phyloP scores from a whole-genome alignment of 345 rosid species.

The Camelina hispida region DNA sequence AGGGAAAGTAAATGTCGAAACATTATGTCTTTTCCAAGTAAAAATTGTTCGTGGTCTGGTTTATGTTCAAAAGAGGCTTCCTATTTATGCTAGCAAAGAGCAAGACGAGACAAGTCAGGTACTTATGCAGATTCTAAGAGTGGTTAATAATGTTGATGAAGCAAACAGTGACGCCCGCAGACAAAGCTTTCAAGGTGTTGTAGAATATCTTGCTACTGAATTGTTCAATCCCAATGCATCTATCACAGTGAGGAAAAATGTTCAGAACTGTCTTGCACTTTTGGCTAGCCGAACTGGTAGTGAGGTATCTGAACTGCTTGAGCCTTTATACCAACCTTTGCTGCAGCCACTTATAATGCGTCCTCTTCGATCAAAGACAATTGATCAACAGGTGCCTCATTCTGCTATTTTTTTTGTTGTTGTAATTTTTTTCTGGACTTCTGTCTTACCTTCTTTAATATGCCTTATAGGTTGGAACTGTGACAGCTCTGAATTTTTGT shows the following conservation, averaged over 20 bases:
- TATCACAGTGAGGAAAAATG: constrained; percentile 83
- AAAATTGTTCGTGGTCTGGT: constrained; percentile 81
- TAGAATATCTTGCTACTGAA: constrained; percentile 91
- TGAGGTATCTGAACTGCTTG: constrained; percentile 96
- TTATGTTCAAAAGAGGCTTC: constrained; percentile 92
- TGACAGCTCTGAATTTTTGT: constrained; percentile 94
- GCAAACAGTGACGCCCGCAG: constrained; percentile 87
- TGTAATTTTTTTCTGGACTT: constrained; percentile 22
- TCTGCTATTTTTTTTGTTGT: constrained; percentile 19
- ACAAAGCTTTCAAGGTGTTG: constrained; percentile 90
- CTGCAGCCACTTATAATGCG: constrained; percentile 90
- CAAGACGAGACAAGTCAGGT: constrained; percentile 98
- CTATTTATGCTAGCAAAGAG: constrained; percentile 89
- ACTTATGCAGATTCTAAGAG: constrained; percentile 94
- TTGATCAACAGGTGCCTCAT: constrained; percentile 88
- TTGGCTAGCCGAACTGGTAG: constrained; percentile 97
- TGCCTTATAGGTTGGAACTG: constrained; percentile 83
- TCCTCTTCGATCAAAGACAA: constrained; percentile 85
- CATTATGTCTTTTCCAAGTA: constrained; percentile 83
- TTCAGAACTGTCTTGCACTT: constrained; percentile 93
- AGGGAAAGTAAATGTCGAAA: constrained; percentile 96
- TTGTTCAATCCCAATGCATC: constrained; percentile 89
- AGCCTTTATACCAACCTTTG: constrained; percentile 82
- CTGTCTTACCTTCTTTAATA: constrained; percentile 39
- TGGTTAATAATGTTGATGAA: constrained; percentile 94